These are phyloP conservation scores for Malus hybrid DNA, from an alignment of 331 rosid species.

Conservation along the genomic window DNA sequence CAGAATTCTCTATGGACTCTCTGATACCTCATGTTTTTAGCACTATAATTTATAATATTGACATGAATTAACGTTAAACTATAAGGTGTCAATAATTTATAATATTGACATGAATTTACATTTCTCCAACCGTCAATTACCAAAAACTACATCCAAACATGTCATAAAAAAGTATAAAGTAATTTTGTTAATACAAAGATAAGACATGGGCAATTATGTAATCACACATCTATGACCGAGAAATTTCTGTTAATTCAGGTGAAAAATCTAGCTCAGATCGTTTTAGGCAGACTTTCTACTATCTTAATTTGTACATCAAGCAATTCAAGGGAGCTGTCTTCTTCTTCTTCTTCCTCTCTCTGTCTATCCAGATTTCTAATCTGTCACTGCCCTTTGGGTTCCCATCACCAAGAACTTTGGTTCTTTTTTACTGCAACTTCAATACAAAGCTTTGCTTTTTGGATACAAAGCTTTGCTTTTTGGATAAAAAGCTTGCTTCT, in stretches of 20 bases:
- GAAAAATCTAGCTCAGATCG: constrained; percentile 6
- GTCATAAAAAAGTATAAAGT: neutral
- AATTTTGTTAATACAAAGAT: neutral
- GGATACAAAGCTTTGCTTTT: neutral
- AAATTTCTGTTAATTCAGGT: constrained; percentile 33
- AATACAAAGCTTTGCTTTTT: neutral
- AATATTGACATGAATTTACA: too few species aligned
- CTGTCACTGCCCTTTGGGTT: constrained; percentile 12
- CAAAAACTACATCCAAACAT: neutral
- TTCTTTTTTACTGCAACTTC: constrained; percentile 9
- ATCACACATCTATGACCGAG: neutral
- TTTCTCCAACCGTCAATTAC: too few species aligned
- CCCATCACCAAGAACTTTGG: neutral
- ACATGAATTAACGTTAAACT: too few species aligned
- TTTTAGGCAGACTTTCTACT: neutral
- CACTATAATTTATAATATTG: too few species aligned
- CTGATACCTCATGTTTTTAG: too few species aligned
- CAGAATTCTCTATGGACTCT: fast-evolving
- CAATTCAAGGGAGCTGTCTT: constrained; percentile 1
- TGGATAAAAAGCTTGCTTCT: neutral
- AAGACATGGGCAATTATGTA: neutral
- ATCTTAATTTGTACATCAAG: constrained; percentile 17
- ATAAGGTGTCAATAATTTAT: too few species aligned
- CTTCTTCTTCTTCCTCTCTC: neutral
- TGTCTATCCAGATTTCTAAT: neutral